Evolutionary conservation across 1,284 basidiomycete genomes (phyloP).

Genomic region (Ustilago shanxiensis): DNA sequence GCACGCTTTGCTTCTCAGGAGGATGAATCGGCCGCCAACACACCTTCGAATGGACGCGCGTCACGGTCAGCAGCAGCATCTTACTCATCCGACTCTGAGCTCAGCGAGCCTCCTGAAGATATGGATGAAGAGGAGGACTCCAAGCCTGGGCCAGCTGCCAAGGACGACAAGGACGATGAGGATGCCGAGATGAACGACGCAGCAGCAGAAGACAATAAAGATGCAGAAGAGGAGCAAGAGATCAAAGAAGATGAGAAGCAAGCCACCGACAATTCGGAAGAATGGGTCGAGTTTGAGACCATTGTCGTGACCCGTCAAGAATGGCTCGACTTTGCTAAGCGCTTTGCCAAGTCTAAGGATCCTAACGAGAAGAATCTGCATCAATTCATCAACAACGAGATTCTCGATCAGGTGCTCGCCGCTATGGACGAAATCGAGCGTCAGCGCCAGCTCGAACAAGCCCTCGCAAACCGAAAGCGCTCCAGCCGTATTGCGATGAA

Average conservation of each 20-base stretch:
- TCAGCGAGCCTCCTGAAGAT: conserved; percentile 60
- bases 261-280: conserved; percentile 60
- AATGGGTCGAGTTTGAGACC: conserved; percentile 72
- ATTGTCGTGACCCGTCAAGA: conserved; percentile 78
- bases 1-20: conserved; percentile 37
- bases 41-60: conserved; percentile 25
- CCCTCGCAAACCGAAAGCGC: conserved; percentile 82
- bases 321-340: conserved; percentile 79
- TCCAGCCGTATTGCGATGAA: conserved; percentile 81
- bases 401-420: conserved; percentile 77
- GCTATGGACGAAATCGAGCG: conserved; percentile 71
- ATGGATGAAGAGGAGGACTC: conserved; percentile 21
- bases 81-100: conserved; percentile 56
- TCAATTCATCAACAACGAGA: conserved; percentile 76
- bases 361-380: conserved; percentile 83
- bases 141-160: conserved; percentile 2
- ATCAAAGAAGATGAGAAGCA: conserved; percentile 63
- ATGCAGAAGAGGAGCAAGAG: conserved; percentile 21
- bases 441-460: conserved; percentile 76
- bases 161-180: neutral
- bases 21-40: conserved; percentile 20
- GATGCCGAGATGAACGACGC: conserved; percentile 33
- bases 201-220: conserved; percentile 58
- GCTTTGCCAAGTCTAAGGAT: conserved; percentile 81
- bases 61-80: conserved; percentile 19